Evolutionary conservation across 2,329 filamentous ascomycete species (phyloP), one percentile per base, ranked within the genome.

Genomic region (Diaporthe eres): DNA sequence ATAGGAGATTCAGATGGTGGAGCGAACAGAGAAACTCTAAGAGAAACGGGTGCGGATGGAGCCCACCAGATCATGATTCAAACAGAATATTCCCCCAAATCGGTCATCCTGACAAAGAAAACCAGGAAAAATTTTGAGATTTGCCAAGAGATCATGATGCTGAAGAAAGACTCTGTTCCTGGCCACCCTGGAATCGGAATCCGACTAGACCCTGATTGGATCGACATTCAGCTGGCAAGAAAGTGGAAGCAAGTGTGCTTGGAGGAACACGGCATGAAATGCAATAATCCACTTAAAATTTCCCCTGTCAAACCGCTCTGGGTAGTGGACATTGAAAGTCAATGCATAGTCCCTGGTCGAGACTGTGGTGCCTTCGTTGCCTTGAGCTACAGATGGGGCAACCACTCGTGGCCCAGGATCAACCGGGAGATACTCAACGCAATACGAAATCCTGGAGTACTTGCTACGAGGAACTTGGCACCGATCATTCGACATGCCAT

Each of bases 381-480:
- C 4, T 37, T 73, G n/a, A 73, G 71, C n/a, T 65, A 73, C 58
- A 51, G 71, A 31, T 73, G 34, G 31, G 71, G 57, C 25, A 31
- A 39, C 4, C 42, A 63, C 28, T 15, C 47, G 5, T 63, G 44
- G 42, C 31, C 28, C 22, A 34, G 5, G n/a, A 47, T 28, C 4
- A 15, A 42, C 28, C 17, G n/a, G 28, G 31, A 58, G 17, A 39
- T 37, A 5, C 58, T 55, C 5, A 25, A 4, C 58, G 15, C 15
- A 8, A 17, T 47, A 19, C 34, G 31, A 3, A 42, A n/a, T 9
- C 44, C 34, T 13, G 47, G n/a, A 12, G 37, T 19, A 13, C 55
- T 61, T 9, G 6, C 39, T 1, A 79, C 61, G 17, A 81, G 82
- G 44, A 75, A 80, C 4, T 77, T 84, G 15, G 39, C 60, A 19